phyloP scores from a whole-genome alignment of 768 basidiomycete genomes.

The Suillus subluteus region DNA sequence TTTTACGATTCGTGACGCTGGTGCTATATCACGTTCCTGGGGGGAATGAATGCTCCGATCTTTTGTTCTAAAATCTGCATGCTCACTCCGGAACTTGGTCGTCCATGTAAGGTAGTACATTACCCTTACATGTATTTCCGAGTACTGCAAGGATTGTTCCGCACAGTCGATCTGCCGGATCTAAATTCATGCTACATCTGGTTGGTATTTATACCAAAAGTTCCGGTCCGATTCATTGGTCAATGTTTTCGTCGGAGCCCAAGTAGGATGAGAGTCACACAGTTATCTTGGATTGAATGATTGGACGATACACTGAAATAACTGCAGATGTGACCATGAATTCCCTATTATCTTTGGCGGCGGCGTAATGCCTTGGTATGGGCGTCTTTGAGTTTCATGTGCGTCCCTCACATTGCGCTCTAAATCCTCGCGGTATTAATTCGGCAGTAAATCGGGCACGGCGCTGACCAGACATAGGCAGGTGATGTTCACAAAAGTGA shows the following conservation, averaged over 20 bases:
- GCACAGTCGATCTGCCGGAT: conserved; percentile 30
- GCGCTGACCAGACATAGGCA: not conserved
- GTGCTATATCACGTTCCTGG: conserved; percentile 39
- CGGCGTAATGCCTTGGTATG: not conserved
- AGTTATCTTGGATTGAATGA: conserved; percentile 3
- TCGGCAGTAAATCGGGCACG: not conserved
- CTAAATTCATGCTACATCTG: conserved; percentile 22
- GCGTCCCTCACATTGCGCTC: not conserved
- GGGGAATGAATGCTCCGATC: conserved; percentile 28
- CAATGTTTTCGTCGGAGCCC: not conserved
- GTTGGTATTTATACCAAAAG: conserved; percentile 5
- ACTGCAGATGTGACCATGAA: not conserved
- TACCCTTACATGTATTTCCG: conserved; percentile 28
- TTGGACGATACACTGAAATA: conserved; percentile 2
- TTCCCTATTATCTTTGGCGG: not conserved
- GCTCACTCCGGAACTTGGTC: conserved; percentile 35
- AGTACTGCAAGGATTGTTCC: conserved; percentile 37
- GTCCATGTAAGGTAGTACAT: conserved; percentile 22
- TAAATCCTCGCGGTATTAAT: not conserved
- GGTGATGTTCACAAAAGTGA: not conserved
- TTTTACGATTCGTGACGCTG: conserved; percentile 35
- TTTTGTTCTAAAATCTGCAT: conserved; percentile 23
- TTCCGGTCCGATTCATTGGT: conserved; percentile 9
- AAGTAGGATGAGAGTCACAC: not conserved
- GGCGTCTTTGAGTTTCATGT: not conserved